Conservation (phyloP, 345 rosid genomes). For the Theobroma cacao region DNA sequence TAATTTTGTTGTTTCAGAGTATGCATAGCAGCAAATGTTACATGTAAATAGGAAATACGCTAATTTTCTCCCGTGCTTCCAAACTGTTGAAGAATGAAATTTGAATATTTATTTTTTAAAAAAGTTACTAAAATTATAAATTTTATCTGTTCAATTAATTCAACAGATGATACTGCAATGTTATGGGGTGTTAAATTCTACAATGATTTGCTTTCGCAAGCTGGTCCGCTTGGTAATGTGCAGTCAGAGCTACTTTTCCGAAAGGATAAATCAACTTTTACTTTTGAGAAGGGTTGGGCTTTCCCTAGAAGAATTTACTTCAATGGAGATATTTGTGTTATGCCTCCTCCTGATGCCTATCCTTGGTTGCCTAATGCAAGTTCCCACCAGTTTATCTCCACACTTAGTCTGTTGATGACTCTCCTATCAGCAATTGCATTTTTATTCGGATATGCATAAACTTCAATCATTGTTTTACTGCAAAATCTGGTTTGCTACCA, state of each 20-base stretch:
- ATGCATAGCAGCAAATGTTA: not conserved
- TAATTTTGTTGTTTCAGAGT: not conserved
- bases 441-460: conserved; percentile 25
- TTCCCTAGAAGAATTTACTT: conserved; percentile 86
- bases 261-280: conserved; percentile 59
- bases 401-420: conserved; percentile 22
- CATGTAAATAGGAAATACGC: not conserved
- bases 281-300: conserved; percentile 87
- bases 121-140: not conserved
- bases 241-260: conserved; percentile 84
- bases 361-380: conserved; percentile 81
- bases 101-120: not conserved
- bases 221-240: conserved; percentile 74
- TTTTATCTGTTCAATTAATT: not conserved
- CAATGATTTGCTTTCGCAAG: conserved; percentile 76
- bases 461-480: not conserved
- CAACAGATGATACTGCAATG: conserved; percentile 82
- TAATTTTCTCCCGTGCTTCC: not conserved
- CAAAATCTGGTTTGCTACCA: not conserved
- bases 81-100: not conserved
- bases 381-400: conserved; percentile 25
- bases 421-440: conserved; percentile 40
- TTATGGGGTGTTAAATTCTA: conserved; percentile 75
- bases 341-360: conserved; percentile 83
- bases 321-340: conserved; percentile 85